Percentiles rank a stretch among this genome's conserved stretches.
Evolutionary conservation across 2,329 filamentous ascomycete species (phyloP).

Genomic region (Calonectria pteridis): DNA sequence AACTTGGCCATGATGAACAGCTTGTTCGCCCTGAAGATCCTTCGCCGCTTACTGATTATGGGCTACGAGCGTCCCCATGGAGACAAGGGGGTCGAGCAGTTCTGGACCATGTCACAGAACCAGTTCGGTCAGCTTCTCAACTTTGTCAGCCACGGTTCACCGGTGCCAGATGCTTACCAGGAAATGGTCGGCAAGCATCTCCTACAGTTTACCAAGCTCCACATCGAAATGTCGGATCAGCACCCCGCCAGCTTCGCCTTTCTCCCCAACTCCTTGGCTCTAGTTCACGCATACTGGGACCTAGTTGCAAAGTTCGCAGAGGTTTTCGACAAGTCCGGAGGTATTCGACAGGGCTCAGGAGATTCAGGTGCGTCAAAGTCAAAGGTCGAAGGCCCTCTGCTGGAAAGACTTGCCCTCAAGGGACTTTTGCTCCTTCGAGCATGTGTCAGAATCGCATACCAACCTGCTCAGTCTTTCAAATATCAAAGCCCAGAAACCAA

Average conservation of each 20-base stretch:
- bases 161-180: slow-evolving; percentile 65
- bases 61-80: slow-evolving; percentile 88
- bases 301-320: slow-evolving; percentile 83
- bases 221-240: slow-evolving; percentile 83
- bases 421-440: slow-evolving; percentile 85
- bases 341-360: slow-evolving; percentile 61
- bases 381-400: slow-evolving; percentile 71
- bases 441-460: slow-evolving; percentile 88
- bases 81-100: slow-evolving; percentile 79
- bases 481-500: slow-evolving; percentile 82
- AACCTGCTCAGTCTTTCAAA: slow-evolving; percentile 84
- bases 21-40: slow-evolving; percentile 80
- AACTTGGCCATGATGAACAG: slow-evolving; percentile 80
- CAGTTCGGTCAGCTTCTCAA: slow-evolving; percentile 83
- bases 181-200: slow-evolving; percentile 85
- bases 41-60: slow-evolving; percentile 82
- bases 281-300: slow-evolving; percentile 88
- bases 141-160: slow-evolving; percentile 70
- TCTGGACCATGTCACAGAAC: slow-evolving; percentile 83
- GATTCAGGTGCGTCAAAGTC: slow-evolving; percentile 57
- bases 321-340: slow-evolving; percentile 73
- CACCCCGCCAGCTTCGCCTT: slow-evolving; percentile 88
- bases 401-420: slow-evolving; percentile 85
- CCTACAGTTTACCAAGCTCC: slow-evolving; percentile 90
- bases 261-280: slow-evolving; percentile 81